Conservation (phyloP, 2,329 filamentous ascomycete genomes). For the Beauveria varroae region DNA sequence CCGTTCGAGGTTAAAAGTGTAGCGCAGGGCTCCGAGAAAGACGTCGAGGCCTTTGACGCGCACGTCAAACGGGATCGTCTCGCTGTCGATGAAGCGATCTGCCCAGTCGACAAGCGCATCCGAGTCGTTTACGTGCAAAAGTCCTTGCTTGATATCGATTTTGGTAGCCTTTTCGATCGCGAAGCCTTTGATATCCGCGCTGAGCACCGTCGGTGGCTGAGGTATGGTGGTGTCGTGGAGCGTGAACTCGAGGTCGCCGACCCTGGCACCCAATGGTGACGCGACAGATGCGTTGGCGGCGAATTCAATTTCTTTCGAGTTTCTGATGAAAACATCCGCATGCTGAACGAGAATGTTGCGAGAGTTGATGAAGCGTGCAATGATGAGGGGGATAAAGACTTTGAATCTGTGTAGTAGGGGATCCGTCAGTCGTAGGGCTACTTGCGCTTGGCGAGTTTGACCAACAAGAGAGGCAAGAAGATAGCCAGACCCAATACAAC, state of each 20-base stretch:
- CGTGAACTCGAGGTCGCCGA: constrained; percentile 3
- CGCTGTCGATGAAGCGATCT: constrained; percentile 2
- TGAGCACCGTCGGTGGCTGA: not conserved
- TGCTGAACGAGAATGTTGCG: not conserved
- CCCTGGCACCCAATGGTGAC: not conserved
- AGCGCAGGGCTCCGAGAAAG: not conserved
- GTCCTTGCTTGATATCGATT: not conserved
- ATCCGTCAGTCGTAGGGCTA: not conserved
- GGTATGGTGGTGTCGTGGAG: not conserved
- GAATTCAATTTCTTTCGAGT: not conserved
- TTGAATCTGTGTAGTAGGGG: not conserved
- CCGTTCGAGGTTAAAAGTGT: not conserved
- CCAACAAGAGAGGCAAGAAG: constrained; percentile 1
- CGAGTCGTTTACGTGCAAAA: not conserved
- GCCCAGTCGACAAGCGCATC: not conserved
- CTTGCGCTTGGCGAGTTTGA: constrained; percentile 2
- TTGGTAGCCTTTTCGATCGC: not conserved
- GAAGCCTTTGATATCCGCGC: not conserved
- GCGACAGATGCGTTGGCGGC: not conserved
- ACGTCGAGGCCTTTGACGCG: not conserved
- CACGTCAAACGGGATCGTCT: not conserved
- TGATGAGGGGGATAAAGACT: constrained; percentile 4
- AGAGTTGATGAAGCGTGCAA: constrained; percentile 1
- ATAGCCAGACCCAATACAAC: not conserved
- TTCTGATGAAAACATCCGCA: not conserved